phyloP scores from a whole-genome alignment of 208 protist genomes.

The Blechomonas ayalai region DNA sequence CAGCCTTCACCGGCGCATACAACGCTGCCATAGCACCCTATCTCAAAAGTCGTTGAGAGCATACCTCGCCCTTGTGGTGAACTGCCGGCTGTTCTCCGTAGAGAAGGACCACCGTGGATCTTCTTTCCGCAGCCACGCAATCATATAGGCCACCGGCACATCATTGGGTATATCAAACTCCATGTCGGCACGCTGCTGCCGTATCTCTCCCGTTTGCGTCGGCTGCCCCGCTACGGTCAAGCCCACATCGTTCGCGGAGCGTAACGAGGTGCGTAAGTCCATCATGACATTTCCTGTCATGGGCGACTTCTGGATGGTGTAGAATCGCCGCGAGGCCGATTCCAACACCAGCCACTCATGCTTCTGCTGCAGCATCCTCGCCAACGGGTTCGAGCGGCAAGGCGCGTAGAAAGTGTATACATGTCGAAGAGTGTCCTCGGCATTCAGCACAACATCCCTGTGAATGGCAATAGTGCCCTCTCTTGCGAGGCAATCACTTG shows the following conservation, averaged over 20 bases:
- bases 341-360: slow-evolving; percentile 89
- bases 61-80: slow-evolving; percentile 72
- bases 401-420: slow-evolving; percentile 86
- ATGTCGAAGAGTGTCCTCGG: slow-evolving; percentile 73
- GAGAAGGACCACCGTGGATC: slow-evolving; percentile 88
- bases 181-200: slow-evolving; percentile 72
- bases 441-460: slow-evolving; percentile 76
- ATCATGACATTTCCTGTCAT: slow-evolving; percentile 78
- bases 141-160: slow-evolving; percentile 86
- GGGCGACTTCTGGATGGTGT: slow-evolving; percentile 85
- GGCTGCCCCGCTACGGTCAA: slow-evolving; percentile 61
- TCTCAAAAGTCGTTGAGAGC: slow-evolving; percentile 82
- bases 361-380: slow-evolving; percentile 72
- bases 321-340: slow-evolving; percentile 63
- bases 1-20: no score
- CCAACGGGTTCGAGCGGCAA: slow-evolving; percentile 58
- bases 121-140: slow-evolving; percentile 89
- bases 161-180: slow-evolving; percentile 86
- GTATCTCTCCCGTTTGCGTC: slow-evolving; percentile 76
- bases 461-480: slow-evolving; percentile 81
- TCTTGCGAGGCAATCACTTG: slow-evolving; percentile 70
- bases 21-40: no score
- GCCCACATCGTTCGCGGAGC: slow-evolving; percentile 81
- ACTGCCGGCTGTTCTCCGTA: slow-evolving; percentile 86
- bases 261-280: slow-evolving; percentile 73